Base-by-base conservation (phyloP, 2,329 filamentous ascomycete genomes). In the Aspergillus sergii region DNA sequence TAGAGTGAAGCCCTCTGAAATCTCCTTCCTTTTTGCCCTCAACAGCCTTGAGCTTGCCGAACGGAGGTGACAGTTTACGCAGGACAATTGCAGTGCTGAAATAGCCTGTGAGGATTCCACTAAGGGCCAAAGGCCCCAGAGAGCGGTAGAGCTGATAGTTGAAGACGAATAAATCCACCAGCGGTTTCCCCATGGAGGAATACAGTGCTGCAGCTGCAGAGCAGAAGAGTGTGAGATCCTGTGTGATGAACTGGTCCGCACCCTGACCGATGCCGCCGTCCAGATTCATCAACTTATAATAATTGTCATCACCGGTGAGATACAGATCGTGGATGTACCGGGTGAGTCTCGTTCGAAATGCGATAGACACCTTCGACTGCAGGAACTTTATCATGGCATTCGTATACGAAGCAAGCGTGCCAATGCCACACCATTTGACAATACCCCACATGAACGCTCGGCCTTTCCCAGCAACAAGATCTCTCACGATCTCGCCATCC, bases 381-480 rank as follows among this genome's bases (percentile, higher is more conserved):
- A 99, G 85, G 80, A 92, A 99, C 79, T 98, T 98, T 84, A 99
- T 99, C 91, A 96, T 97, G 60, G 94, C 93, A 78, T 99, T 99
- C 57, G 94, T 97, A 75, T 99, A 99, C 0, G 94, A 96, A 10
- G 94, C 94, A 67, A 98, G 89, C 2, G 91, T 92, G 48, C 95
- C 95, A 41, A 99, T 89, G 3, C 94, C 93, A 68, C 94, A 93
- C 95, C 95, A 99, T 84, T 98, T 97, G 56, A 90, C 77, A 54
- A 99, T 90, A 7, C 95, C 95, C 88, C 90, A 91, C 10, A 95
- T 81, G 76, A 99, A 99, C 0, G 88, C 86, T 71, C 89, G 93
- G 21, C 94, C 94, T 72, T 97, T 94, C 11, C 95, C 95, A 11
- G 92, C 93, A n/a, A 99, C 94, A 28, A 99, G 82, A 79, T 99